Evolutionary conservation across 164 flowering plant genomes (phyloP), one percentile per base, ranked within the genome.

Genomic region (Vitis amurensis): DNA sequence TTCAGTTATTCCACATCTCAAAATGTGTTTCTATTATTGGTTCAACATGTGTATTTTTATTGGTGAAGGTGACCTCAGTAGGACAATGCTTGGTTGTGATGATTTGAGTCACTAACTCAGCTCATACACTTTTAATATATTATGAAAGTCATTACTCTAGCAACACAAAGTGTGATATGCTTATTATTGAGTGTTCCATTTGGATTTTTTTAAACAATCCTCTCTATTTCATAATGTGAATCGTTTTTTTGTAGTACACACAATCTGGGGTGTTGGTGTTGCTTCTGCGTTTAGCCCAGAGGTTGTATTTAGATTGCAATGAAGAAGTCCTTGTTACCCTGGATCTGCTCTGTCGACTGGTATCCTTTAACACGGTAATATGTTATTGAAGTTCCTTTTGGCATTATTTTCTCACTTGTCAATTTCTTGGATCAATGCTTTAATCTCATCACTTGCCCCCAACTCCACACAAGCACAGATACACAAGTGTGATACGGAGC

Each of bases 191-290:
- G 11, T 9, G 19, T 7, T 13, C 61, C 27, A 3, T 15, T 62
- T 59, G 8, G 3, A 62, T 53, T 14, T 57, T 44, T 50, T 17
- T n/a, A 62, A 29, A 16, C 19, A 16, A 15, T 61, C 13, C 17
- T 31, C 50, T 74, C 23, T 64, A 5, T 66, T 60, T 69, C 75
- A 61, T 74, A 65, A 11, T 62, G 11, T 71, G 58, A 13, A 37
- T 75, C 16, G 59, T 63, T 63, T 73, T 52, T 74, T 48, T 78
- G 78, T 80, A 95, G 99, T 73, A 82, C 77, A 66, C 73, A 27
- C 87, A 84, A 76, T 91, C 99, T 69, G 98, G 91, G 50, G 69
- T 91, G 67, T 67, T 83, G 65, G 85, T 95, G 55, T 72, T 95
- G 83, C 90, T 92, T 49, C 73, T 92, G 75, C 91, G 87, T 69